phyloP scores from a whole-genome alignment of 148 eudicot genomes.

The Rhododendron ferrugineum region DNA sequence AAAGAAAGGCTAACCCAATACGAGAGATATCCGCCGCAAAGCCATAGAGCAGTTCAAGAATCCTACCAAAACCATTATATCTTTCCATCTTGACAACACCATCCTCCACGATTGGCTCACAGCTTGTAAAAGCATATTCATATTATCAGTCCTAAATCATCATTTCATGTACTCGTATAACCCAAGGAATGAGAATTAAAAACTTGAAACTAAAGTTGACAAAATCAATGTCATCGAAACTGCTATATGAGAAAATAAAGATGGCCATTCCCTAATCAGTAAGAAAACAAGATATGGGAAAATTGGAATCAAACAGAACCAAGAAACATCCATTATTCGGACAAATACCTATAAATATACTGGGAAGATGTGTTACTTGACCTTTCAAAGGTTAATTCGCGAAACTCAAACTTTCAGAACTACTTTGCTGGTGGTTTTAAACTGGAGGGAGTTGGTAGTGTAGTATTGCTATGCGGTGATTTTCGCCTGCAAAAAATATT shows the following conservation, averaged over 20 bases:
- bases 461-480: constrained; percentile 10
- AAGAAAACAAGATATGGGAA: neutral
- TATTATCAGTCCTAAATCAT: neutral
- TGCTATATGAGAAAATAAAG: neutral
- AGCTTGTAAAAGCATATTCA: neutral
- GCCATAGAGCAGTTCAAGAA: neutral
- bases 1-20: neutral
- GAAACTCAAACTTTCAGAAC: neutral
- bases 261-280: neutral
- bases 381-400: constrained; percentile 6
- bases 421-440: constrained; percentile 8
- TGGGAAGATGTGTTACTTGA: constrained; percentile 1
- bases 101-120: neutral
- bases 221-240: neutral
- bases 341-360: neutral
- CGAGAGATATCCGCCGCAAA: neutral
- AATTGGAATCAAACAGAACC: neutral
- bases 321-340: neutral
- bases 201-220: neutral
- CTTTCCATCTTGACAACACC: neutral
- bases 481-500: constrained; percentile 48
- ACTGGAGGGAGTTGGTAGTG: constrained; percentile 18
- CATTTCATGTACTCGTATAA: neutral
- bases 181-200: neutral
- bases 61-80: neutral